Conservation (phyloP, 2,329 filamentous ascomycete species). For the Camillea tinctor region DNA sequence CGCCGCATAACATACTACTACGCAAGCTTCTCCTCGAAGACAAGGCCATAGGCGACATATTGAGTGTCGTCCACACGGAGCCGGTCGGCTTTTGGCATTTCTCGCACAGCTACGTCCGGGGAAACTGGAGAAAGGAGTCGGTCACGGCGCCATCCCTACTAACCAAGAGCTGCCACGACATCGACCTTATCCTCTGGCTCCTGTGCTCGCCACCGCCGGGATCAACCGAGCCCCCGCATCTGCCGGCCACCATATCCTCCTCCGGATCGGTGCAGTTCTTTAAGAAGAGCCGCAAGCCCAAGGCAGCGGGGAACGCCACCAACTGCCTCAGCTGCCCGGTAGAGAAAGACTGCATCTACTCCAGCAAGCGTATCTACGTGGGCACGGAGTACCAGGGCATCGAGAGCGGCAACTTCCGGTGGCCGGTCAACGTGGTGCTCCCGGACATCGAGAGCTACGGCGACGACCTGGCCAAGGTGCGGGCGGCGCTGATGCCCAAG, state of each 20-base stretch:
- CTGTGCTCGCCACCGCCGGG: slow-evolving; percentile 68
- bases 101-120: slow-evolving; percentile 83
- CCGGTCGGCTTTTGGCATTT: slow-evolving; percentile 98
- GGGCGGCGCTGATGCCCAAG: slow-evolving; percentile 36
- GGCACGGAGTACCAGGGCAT: slow-evolving; percentile 62
- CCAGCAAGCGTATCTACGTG: slow-evolving; percentile 78
- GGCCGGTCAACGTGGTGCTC: slow-evolving; percentile 87
- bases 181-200: slow-evolving; percentile 90
- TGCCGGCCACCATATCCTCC: slow-evolving; percentile 74
- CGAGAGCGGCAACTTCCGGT: slow-evolving; percentile 63
- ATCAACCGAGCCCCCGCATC: slow-evolving; percentile 56
- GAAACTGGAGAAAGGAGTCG: slow-evolving; percentile 87
- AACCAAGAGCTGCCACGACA: slow-evolving; percentile 95
- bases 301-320: slow-evolving; percentile 69
- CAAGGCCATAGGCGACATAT: slow-evolving; percentile 75
- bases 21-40: slow-evolving; percentile 75
- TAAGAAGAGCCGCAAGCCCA: slow-evolving; percentile 71
- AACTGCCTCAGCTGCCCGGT: slow-evolving; percentile 83
- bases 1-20: slow-evolving; percentile 85
- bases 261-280: slow-evolving; percentile 78
- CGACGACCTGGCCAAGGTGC: slow-evolving; percentile 36
- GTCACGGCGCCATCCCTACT: slow-evolving; percentile 78
- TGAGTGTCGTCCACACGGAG: slow-evolving; percentile 88
- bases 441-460: slow-evolving; percentile 85
- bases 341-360: slow-evolving; percentile 77